Percentiles rank a stretch among this genome's conserved stretches.
Evolutionary conservation across 176 grass and related monocot species (phyloP).

Genomic region (Oryza longistaminata): DNA sequence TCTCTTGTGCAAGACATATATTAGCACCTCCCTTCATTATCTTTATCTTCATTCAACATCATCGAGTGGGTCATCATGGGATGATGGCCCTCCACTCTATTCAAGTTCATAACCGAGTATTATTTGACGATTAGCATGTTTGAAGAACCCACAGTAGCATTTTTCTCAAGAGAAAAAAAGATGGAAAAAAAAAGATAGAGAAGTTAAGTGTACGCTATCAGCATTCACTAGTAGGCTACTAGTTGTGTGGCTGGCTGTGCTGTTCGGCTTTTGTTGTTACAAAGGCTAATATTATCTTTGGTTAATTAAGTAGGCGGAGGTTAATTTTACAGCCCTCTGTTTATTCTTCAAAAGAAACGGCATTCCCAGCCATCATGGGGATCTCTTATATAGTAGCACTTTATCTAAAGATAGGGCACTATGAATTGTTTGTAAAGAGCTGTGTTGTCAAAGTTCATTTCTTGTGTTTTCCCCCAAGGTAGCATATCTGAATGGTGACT

Average conservation of each 20-base stretch:
- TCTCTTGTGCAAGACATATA: constrained; percentile 14
- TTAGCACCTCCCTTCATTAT: not conserved
- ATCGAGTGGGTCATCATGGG: constrained; percentile 12
- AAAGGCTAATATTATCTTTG: not conserved
- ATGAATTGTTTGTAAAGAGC: not conserved
- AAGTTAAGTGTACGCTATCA: not conserved
- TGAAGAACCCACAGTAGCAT: not conserved
- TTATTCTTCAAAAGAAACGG: not conserved
- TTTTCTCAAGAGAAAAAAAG: not conserved
- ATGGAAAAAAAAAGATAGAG: not conserved
- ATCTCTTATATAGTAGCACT: not conserved
- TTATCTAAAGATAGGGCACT: not conserved
- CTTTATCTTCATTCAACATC: not conserved
- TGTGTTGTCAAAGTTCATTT: not conserved
- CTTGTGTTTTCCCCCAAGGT: not conserved
- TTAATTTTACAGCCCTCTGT: not conserved
- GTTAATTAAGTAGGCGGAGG: not conserved
- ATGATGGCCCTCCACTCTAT: not conserved
- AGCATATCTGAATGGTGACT: constrained; percentile 1
- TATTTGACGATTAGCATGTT: constrained; percentile 4
- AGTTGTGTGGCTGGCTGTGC: not conserved
- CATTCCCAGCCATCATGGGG: not conserved
- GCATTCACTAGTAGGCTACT: not conserved
- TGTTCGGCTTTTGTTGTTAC: not conserved
- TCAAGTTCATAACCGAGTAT: not conserved